phyloP scores from a whole-genome alignment of 2,329 filamentous ascomycete species.

The Aspergillus calidoustus region DNA sequence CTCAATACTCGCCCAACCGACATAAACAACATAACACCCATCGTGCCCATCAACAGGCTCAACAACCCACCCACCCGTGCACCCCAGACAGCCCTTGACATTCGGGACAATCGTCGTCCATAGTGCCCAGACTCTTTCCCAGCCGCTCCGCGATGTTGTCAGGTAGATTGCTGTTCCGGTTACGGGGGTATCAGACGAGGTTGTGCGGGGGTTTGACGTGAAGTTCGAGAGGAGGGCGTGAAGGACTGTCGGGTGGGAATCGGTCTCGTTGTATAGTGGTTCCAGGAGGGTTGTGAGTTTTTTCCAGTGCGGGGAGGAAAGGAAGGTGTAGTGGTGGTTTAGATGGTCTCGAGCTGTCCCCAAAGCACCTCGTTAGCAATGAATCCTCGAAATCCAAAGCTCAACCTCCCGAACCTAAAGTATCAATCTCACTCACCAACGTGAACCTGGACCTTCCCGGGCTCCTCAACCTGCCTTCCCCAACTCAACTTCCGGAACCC shows the following conservation, averaged over 20 bases:
- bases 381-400: too few relatives aligned
- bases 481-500: conserved; percentile 37
- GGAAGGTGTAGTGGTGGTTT: conserved; percentile 28
- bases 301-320: conserved; percentile 29
- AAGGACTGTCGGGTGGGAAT: conserved; percentile 12
- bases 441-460: conserved; percentile 36
- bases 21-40: conserved; percentile 38
- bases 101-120: conserved; percentile 32
- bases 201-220: conserved; percentile 26
- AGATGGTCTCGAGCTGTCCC: conserved; percentile 25
- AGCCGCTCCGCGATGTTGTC: conserved; percentile 23
- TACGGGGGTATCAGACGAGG: conserved; percentile 28
- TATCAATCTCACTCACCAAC: conserved; percentile 24
- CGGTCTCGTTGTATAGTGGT: conserved; percentile 23
- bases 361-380: background rate
- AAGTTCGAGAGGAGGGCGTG: conserved; percentile 32
- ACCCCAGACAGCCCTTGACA: conserved; percentile 38
- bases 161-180: conserved; percentile 41
- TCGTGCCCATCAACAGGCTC: conserved; percentile 36
- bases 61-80: conserved; percentile 38
- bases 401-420: background rate
- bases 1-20: conserved; percentile 41
- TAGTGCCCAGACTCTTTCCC: conserved; percentile 32
- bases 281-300: conserved; percentile 20
- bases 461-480: conserved; percentile 36